phyloP scores from a whole-genome alignment of 2,329 filamentous ascomycete species.

The Xylariaceae sp. region DNA sequence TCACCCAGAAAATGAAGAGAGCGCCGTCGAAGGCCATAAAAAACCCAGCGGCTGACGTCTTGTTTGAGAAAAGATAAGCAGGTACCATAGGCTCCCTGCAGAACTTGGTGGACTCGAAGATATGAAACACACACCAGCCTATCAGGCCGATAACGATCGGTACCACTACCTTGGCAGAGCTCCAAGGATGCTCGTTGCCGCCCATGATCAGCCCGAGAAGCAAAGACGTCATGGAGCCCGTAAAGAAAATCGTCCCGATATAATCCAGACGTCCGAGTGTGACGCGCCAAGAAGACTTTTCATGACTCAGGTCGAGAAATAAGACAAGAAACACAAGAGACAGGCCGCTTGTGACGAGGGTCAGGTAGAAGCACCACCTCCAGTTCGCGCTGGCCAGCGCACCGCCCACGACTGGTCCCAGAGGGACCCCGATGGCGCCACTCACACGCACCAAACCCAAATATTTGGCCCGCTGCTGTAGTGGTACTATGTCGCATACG shows the following conservation, averaged over 20 bases:
- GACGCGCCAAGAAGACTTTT: neutral
- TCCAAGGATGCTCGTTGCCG: constrained; percentile 14
- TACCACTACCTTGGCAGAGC: constrained; percentile 12
- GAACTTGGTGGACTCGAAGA: constrained; percentile 28
- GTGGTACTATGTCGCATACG: neutral
- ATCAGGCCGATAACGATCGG: constrained; percentile 12
- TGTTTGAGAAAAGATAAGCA: constrained; percentile 29
- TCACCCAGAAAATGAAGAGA: constrained; percentile 28
- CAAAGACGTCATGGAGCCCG: constrained; percentile 28
- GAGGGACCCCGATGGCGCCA: neutral
- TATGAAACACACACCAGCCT: constrained; percentile 8
- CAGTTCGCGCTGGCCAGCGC: constrained; percentile 20
- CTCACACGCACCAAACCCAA: neutral
- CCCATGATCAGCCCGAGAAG: constrained; percentile 32
- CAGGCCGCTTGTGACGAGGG: constrained; percentile 28
- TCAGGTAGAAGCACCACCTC: constrained; percentile 37
- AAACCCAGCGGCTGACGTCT: constrained; percentile 30
- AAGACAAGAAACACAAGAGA: constrained; percentile 23
- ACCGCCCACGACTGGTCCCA: neutral
- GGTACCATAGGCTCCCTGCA: neutral
- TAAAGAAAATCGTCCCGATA: constrained; percentile 33
- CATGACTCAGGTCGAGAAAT: constrained; percentile 28
- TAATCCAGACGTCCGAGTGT: constrained; percentile 29
- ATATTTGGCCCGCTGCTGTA: neutral
- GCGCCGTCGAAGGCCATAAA: constrained; percentile 31